phyloP scores from a whole-genome alignment of 2,329 filamentous ascomycete genomes.

The Talaromyces verruculosus region DNA sequence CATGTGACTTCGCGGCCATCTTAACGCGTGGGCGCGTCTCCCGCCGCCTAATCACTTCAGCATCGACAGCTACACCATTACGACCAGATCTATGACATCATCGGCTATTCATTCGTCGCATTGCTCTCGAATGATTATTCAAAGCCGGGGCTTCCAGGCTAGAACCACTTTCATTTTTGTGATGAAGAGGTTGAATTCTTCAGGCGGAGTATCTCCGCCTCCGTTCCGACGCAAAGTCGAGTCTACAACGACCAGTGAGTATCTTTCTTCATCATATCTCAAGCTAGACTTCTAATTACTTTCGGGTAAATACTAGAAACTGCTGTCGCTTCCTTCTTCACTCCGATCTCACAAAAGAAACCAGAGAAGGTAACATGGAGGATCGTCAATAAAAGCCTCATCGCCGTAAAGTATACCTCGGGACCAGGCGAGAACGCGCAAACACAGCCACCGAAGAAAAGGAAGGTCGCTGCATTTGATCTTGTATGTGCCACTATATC shows the following conservation, averaged over 20 bases:
- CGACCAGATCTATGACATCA: neutral
- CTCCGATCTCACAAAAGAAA: conserved; percentile 77
- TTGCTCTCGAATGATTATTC: conserved; percentile 18
- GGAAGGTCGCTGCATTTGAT: conserved; percentile 49
- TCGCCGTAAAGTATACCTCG: conserved; percentile 68
- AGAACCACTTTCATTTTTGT: conserved; percentile 13
- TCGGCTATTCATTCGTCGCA: neutral
- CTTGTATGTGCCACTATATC: conserved; percentile 34
- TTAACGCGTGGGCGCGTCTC: conserved; percentile 22
- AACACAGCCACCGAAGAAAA: conserved; percentile 24
- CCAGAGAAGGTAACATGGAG: conserved; percentile 73
- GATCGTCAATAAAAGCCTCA: conserved; percentile 64
- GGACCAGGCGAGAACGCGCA: conserved; percentile 19
- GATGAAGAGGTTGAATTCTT: conserved; percentile 40
- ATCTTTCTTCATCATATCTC: neutral
- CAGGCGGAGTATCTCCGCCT: conserved; percentile 56
- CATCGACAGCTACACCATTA: neutral
- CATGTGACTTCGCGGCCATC: conserved; percentile 44
- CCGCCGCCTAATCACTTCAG: neutral
- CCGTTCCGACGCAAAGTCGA: conserved; percentile 56
- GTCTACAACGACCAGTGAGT: conserved; percentile 55
- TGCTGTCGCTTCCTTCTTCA: conserved; percentile 83
- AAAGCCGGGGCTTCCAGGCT: conserved; percentile 31
- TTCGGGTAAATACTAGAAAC: conserved; percentile 30
- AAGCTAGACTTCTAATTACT: neutral